Evolutionary conservation across 106 monocot species (phyloP).

Genomic region (Triglochin maritima): DNA sequence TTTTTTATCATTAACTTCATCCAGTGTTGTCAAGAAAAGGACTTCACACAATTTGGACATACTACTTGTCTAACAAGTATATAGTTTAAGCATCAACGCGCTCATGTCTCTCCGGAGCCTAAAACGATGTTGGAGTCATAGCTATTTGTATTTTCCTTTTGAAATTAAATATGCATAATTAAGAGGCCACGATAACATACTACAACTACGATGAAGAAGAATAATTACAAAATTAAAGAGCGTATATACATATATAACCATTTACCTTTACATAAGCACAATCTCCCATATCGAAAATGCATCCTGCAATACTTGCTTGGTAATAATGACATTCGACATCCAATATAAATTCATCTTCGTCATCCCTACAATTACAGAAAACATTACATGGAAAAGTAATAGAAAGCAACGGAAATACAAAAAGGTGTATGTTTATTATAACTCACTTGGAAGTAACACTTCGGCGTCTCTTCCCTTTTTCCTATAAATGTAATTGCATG

Average conservation of each 20-base stretch:
- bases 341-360: slow-evolving; percentile 4
- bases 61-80: too few species aligned
- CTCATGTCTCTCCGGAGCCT: too few species aligned
- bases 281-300: slow-evolving; percentile 14
- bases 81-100: too few species aligned
- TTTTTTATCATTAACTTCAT: too few species aligned
- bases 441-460: slow-evolving; percentile 2
- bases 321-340: slow-evolving; percentile 8
- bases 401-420: not conserved
- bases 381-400: not conserved
- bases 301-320: slow-evolving; percentile 4
- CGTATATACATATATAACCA: not conserved
- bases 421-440: not conserved
- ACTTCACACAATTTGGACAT: too few species aligned
- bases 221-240: not conserved
- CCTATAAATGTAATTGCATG: not conserved
- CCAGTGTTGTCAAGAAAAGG: too few species aligned
- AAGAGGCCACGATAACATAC: too few species aligned
- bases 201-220: not conserved
- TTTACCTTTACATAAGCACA: slow-evolving; percentile 15
- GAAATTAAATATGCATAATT: too few species aligned
- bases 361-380: not conserved
- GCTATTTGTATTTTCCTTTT: too few species aligned
- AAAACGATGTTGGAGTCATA: too few species aligned
- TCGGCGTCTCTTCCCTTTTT: not conserved